Evolutionary conservation across 1,139 yeast species (phyloP).

Genomic region (Chernovozyma aurita): DNA sequence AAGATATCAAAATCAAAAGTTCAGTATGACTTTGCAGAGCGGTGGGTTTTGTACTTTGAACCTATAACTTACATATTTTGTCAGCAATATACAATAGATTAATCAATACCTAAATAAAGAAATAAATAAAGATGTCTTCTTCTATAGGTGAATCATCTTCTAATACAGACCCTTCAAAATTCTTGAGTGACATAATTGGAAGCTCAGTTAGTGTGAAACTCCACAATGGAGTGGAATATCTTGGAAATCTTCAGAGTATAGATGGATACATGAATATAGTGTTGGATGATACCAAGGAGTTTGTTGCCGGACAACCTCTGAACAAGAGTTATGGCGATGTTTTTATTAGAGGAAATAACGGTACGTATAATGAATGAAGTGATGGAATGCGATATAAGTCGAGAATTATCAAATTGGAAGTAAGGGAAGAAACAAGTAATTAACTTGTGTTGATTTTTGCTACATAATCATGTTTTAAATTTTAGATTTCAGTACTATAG

Average conservation of each 20-base stretch:
- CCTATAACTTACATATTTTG: too few relatives aligned
- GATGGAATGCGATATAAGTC: too few relatives aligned
- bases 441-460: too few relatives aligned
- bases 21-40: too few relatives aligned
- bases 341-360: slow-evolving; percentile 88
- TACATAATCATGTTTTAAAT: too few relatives aligned
- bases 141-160: slow-evolving; percentile 2
- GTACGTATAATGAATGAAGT: slow-evolving; percentile 57
- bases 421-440: too few relatives aligned
- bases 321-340: slow-evolving; percentile 72
- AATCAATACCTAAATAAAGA: too few relatives aligned
- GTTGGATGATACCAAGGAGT: slow-evolving; percentile 70
- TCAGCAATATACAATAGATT: too few relatives aligned
- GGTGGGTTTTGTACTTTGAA: too few relatives aligned
- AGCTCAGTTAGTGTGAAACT: slow-evolving; percentile 77
- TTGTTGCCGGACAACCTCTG: slow-evolving; percentile 51
- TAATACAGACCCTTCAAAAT: slow-evolving; percentile 65
- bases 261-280: slow-evolving; percentile 98
- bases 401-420: background rate
- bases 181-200: slow-evolving; percentile 76
- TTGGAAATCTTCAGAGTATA: slow-evolving; percentile 74
- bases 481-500: too few relatives aligned
- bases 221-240: slow-evolving; percentile 80
- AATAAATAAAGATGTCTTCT: background rate
- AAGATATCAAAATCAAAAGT: too few relatives aligned